A percentile compares a stretch with the other conserved stretches of the same genome.
These are phyloP conservation scores for Lipomyces mesembrius DNA, from an alignment of 805 yeast species.

Conservation along the genomic window DNA sequence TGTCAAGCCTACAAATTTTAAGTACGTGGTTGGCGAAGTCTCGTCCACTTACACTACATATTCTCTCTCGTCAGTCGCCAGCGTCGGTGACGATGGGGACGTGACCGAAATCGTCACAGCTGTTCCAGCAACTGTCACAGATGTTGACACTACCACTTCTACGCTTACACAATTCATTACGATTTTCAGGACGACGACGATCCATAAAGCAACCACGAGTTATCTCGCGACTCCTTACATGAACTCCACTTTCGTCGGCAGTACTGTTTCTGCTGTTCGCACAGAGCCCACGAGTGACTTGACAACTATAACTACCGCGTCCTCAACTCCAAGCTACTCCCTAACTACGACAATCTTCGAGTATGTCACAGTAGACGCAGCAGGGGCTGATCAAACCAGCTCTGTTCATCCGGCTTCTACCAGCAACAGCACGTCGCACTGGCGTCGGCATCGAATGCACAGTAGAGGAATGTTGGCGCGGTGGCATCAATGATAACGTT, in stretches of 20 bases:
- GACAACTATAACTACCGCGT: neutral
- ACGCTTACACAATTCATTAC: slow-evolving; percentile 15
- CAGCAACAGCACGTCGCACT: neutral
- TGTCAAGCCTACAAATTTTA: slow-evolving; percentile 11
- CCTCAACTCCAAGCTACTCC: neutral
- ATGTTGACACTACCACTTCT: slow-evolving; percentile 16
- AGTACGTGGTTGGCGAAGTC: neutral
- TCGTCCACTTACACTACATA: neutral
- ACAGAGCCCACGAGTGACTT: neutral
- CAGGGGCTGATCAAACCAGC: neutral
- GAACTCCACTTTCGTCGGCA: neutral
- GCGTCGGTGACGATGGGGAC: neutral
- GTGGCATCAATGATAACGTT: neutral
- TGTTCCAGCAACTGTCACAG: slow-evolving; percentile 8
- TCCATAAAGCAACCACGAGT: neutral
- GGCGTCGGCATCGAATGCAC: neutral
- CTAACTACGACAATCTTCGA: slow-evolving; percentile 4
- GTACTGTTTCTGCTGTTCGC: neutral
- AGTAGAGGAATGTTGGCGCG: neutral
- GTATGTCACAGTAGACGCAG: neutral
- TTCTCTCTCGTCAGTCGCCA: neutral
- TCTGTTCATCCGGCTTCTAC: neutral
- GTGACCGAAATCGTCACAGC: slow-evolving; percentile 4
- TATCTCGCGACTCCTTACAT: slow-evolving; percentile 5
- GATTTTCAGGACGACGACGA: neutral